Base-by-base conservation (phyloP, 2,329 filamentous ascomycete genomes). In the Fusarium sp. region DNA sequence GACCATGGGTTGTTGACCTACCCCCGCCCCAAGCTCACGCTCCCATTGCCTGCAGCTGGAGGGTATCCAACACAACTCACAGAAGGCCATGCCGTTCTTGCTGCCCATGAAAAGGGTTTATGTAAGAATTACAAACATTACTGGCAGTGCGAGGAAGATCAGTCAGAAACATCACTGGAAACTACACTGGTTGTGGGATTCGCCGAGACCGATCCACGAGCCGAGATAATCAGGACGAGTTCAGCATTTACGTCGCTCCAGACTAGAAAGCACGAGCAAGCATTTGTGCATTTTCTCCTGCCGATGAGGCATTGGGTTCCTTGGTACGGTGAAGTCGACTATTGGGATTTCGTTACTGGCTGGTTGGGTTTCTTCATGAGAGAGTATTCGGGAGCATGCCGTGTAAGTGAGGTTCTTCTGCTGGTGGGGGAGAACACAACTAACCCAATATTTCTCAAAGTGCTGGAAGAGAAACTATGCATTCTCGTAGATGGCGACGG, bases 341-440 rank as follows among this genome's bases (percentile, higher is more conserved):
- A 48, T 16, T 61, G 60, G 60, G 16, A 3, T 15, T 20, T 44
- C 11, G 24, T 60, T 13, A 18, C 24, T 2, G 5, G 38, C 3
- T 31, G n/a, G 5, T 28, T 65, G 10, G 21, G 24, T 12, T 35
- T 65, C 12, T 21, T 46, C 1, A 28, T 12, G 5, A 21, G 12
- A 20, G 26, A n/a, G 33, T 8, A 33, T 3, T 48, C 58, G 1
- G 1, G 15, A 9, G n/a, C 18, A 9, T n/a, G 23, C 1, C 38
- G 15, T 7, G 23, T 57, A 0, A n/a, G 20, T 8, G 29, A 26
- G 3, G 13, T 65, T 3, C n/a, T 65, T 3, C n/a, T 59, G 3
- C 50, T 67, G 4, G 33, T 29, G 11, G 60, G 60, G 23, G 63
- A 65, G 33, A 56, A 63, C 35, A 29, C 59, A 3, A 67, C 63